A percentile compares a stretch with the other conserved stretches of the same genome.
These are phyloP conservation scores for Nakazawaea wickerhamii DNA, from an alignment of 805 yeast species.

Conservation along the genomic window DNA sequence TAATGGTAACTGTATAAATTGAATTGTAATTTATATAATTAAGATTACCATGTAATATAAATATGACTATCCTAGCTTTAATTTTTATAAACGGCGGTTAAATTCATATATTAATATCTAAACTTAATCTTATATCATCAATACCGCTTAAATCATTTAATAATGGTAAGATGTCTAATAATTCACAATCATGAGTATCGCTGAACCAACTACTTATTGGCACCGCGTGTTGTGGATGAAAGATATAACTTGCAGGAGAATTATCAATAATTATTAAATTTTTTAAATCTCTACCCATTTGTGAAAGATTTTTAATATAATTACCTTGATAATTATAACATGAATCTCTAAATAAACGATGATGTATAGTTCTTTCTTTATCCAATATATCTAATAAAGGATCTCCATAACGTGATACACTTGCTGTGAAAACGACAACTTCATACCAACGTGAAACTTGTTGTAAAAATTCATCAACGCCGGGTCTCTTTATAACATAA, in stretches of 20 bases:
- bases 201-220: slow-evolving; percentile 98
- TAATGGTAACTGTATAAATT: no score
- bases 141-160: slow-evolving; percentile 83
- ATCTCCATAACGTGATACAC: slow-evolving; percentile 93
- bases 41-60: no score
- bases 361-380: slow-evolving; percentile 69
- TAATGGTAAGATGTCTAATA: slow-evolving; percentile 85
- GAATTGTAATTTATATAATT: no score
- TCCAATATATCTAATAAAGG: slow-evolving; percentile 90
- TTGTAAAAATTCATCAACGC: slow-evolving; percentile 88
- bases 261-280: slow-evolving; percentile 91
- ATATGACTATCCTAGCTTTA: no score
- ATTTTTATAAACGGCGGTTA: no score
- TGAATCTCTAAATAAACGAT: slow-evolving; percentile 88
- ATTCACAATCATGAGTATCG: slow-evolving; percentile 94
- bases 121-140: slow-evolving; percentile 77
- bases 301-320: slow-evolving; percentile 89
- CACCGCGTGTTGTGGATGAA: slow-evolving; percentile 96
- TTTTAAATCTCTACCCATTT: slow-evolving; percentile 84
- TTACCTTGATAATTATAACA: slow-evolving; percentile 93
- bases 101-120: slow-evolving; percentile 61
- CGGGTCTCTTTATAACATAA: slow-evolving; percentile 95
- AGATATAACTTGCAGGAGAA: slow-evolving; percentile 96
- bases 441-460: slow-evolving; percentile 84
- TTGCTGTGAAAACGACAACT: slow-evolving; percentile 95